Conservation (phyloP, 176 grass and related monocot species). For the Poa annua region DNA sequence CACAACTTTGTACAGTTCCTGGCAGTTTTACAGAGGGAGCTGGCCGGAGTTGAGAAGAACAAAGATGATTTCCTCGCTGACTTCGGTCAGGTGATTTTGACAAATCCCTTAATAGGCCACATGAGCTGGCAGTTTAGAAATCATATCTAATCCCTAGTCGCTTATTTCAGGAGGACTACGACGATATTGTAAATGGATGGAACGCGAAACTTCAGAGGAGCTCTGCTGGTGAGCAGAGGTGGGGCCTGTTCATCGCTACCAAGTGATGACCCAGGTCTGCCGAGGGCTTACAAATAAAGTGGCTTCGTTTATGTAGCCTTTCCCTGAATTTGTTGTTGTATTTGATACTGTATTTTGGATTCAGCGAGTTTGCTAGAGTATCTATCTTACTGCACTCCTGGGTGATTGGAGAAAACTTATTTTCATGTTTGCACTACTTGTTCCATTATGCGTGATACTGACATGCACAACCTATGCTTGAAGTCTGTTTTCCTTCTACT, state of each 20-base stretch:
- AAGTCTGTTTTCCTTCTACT: background rate
- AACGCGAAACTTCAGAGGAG: slow-evolving; percentile 88
- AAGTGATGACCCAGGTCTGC: slow-evolving; percentile 49
- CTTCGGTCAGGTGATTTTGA: slow-evolving; percentile 76
- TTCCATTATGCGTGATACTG: background rate
- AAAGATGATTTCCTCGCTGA: slow-evolving; percentile 75
- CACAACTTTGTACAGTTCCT: slow-evolving; percentile 60
- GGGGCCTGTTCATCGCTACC: slow-evolving; percentile 88
- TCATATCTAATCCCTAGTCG: slow-evolving; percentile 21
- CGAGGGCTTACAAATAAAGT: slow-evolving; percentile 36
- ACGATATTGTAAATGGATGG: slow-evolving; percentile 92
- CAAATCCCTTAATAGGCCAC: slow-evolving; percentile 4
- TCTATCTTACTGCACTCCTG: background rate
- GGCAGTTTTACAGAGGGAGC: slow-evolving; percentile 68
- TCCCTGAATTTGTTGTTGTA: slow-evolving; percentile 1
- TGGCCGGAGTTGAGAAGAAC: slow-evolving; percentile 71
- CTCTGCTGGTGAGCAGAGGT: slow-evolving; percentile 83
- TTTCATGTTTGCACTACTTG: background rate
- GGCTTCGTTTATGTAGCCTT: slow-evolving; percentile 9
- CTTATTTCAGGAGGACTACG: slow-evolving; percentile 76
- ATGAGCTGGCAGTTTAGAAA: background rate
- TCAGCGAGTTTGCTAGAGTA: background rate
- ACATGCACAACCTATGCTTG: background rate
- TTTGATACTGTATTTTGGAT: slow-evolving; percentile 2
- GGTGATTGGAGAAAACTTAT: background rate